These are phyloP conservation scores for Diaporthe humulicola DNA, from an alignment of 2,329 filamentous ascomycete genomes.

Conservation along the genomic window DNA sequence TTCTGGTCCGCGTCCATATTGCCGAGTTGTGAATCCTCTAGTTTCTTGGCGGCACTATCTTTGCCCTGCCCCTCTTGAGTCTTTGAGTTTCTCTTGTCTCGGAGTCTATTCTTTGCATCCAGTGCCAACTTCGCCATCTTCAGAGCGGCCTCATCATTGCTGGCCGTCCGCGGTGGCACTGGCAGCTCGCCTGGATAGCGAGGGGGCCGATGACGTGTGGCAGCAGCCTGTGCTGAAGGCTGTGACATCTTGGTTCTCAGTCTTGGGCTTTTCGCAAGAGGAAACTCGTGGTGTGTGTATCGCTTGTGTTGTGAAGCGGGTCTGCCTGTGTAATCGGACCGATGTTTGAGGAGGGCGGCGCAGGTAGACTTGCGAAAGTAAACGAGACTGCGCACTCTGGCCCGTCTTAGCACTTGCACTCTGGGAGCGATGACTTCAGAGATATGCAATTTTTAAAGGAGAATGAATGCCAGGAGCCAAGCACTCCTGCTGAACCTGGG, in stretches of 20 bases:
- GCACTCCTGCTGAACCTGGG: fast-evolving
- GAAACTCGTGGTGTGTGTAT: fast-evolving
- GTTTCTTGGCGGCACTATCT: neutral
- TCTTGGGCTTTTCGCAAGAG: fast-evolving
- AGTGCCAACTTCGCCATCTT: neutral
- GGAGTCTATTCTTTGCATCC: neutral
- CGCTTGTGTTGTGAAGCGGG: neutral
- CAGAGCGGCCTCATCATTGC: neutral
- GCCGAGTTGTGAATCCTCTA: neutral
- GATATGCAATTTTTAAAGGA: no score
- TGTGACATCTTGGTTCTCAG: neutral
- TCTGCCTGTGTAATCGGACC: neutral
- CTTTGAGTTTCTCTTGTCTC: neutral
- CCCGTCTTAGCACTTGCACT: no score
- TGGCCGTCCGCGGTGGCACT: neutral
- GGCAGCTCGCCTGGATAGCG: neutral
- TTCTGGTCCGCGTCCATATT: neutral
- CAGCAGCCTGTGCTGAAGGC: no score
- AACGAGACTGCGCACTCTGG: no score
- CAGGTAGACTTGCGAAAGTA: neutral
- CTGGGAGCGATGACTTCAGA: no score
- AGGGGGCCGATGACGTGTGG: neutral
- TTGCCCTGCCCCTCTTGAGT: neutral
- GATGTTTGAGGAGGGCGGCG: neutral
- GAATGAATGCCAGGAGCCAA: neutral